Percentiles rank a stretch among this genome's conserved stretches.
Evolutionary conservation across 805 yeast genomes (phyloP).

Genomic region (Lachancea lanzarotensis): DNA sequence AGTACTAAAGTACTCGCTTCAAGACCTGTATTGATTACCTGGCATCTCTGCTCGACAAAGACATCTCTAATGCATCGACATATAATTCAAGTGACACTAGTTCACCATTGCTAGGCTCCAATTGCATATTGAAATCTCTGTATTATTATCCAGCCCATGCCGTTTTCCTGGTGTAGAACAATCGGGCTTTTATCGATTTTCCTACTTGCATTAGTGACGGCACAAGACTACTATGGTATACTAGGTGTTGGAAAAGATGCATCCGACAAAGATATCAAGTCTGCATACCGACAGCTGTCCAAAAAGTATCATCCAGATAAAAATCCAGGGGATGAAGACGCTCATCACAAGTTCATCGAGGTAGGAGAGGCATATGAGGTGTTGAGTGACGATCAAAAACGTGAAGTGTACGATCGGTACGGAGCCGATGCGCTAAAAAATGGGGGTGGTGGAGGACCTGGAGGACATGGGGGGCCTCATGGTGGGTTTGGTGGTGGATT

Average conservation of each 20-base stretch:
- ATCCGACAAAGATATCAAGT: constrained; percentile 71
- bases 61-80: no score
- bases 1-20: background rate
- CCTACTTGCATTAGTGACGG: constrained; percentile 18
- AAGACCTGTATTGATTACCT: background rate
- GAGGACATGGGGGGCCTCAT: constrained; percentile 31
- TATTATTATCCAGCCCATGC: constrained; percentile 1
- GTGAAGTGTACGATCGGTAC: constrained; percentile 59
- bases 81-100: background rate
- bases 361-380: constrained; percentile 92
- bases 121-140: background rate
- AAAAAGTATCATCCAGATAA: constrained; percentile 94
- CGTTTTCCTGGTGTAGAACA: constrained; percentile 7
- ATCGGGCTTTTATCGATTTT: constrained; percentile 7
- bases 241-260: constrained; percentile 68
- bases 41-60: background rate
- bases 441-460: constrained; percentile 47
- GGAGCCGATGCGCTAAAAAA: constrained; percentile 71
- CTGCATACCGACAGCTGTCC: constrained; percentile 74
- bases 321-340: constrained; percentile 74
- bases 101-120: background rate
- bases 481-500: constrained; percentile 33
- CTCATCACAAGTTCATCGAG: constrained; percentile 81
- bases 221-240: constrained; percentile 49
- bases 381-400: constrained; percentile 63